These are phyloP conservation scores for Anastatica hierochuntica DNA, from an alignment of 345 rosid species.

Conservation along the genomic window DNA sequence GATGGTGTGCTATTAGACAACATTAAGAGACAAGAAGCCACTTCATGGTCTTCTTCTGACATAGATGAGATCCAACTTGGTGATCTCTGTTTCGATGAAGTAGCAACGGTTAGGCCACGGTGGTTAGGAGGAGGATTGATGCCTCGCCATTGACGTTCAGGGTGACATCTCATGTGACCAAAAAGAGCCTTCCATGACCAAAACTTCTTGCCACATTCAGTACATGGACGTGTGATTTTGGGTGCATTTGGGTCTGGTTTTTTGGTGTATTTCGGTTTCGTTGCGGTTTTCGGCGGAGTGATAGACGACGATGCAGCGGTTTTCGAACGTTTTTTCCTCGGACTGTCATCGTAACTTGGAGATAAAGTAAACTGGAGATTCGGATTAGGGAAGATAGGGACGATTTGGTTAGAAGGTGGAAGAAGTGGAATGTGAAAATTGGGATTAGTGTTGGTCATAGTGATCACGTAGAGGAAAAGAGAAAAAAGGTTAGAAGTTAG, in stretches of 20 bases:
- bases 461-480: not conserved
- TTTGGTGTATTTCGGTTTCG: constrained; percentile 38
- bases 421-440: constrained; percentile 11
- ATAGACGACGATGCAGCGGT: constrained; percentile 10
- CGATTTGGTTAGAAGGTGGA: no score
- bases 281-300: no score
- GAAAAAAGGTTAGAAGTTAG: constrained; percentile 11
- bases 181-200: constrained; percentile 91
- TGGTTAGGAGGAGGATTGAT: constrained; percentile 56
- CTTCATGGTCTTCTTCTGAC: constrained; percentile 60
- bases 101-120: constrained; percentile 5
- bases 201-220: constrained; percentile 83
- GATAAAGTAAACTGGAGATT: constrained; percentile 24
- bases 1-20: no score
- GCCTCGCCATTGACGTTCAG: constrained; percentile 80
- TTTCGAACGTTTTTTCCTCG: constrained; percentile 48
- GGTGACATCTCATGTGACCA: constrained; percentile 96
- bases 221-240: constrained; percentile 72
- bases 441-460: constrained; percentile 22
- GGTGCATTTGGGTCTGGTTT: constrained; percentile 72
- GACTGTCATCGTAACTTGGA: constrained; percentile 23
- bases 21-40: constrained; percentile 57
- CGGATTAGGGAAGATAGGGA: constrained; percentile 6
- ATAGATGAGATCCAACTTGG: no score
- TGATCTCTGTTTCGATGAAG: no score